Base-by-base conservation (phyloP, 768 basidiomycete genomes). In the Astraeus odoratus region DNA sequence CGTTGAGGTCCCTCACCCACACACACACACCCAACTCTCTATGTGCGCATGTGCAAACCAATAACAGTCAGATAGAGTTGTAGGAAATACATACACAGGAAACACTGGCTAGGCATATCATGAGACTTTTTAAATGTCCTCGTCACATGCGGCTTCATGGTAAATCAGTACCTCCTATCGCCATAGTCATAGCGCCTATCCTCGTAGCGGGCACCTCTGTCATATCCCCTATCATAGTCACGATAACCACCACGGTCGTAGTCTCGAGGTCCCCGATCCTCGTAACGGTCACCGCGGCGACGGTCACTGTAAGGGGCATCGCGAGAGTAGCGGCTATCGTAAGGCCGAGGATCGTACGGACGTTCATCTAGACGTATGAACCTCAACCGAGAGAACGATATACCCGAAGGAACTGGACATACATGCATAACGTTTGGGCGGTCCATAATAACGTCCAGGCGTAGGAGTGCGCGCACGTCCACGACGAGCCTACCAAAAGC, bases 371-470 rank as follows among this genome's bases (percentile, higher is more conserved):
- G 55, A 24, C 41, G 39, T 20, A 18, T 50, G 10, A 55, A 36
- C 10, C 24, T 5, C 16, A 12, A 12, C n/a, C 5, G n/a, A n/a
- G n/a, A n/a, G n/a, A n/a, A 25, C 15, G 9, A 29, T 33, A 6
- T 29, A 9, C 8, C 48, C 41, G 41, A 20, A n/a, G 13, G 40
- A 24, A 64, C 76, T 47, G n/a, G n/a, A n/a, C n/a, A n/a, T 55
- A 83, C 83, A 63, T 50, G 84, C 82, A 48, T 71, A 67, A 30
- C 87, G 76, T 69, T 94, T 92, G 35, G 92, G 89, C 38, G 92
- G 90, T 0, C 92, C 94, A 51, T 88, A 90, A 76, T 99, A 99
- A 43, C 86, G 71, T 22, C 95, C 95, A 3, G 95, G 95, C 5
- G 95, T 99, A 3, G 95, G 87, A 10, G 91, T 88, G 52, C 91